These are phyloP conservation scores for Pseudopithomyces maydicus DNA, from an alignment of 2,329 filamentous ascomycete species.

Conservation along the genomic window DNA sequence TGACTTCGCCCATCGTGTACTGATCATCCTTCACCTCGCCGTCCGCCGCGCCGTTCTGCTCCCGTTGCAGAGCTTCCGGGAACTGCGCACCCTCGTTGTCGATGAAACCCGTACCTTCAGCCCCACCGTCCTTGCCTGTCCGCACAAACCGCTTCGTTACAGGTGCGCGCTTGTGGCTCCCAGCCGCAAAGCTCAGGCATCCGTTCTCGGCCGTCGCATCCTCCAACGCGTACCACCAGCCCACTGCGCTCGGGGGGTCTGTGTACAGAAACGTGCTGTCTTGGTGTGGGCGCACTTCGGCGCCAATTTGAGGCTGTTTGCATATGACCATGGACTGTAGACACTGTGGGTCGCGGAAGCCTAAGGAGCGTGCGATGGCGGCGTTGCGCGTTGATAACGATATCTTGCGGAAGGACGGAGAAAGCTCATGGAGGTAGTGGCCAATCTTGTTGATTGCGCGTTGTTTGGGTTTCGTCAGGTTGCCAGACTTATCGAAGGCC, in stretches of 20 bases:
- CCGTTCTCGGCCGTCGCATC: conserved; percentile 87
- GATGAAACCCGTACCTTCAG: conserved; percentile 54
- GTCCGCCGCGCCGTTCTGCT: conserved; percentile 41
- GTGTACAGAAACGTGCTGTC: conserved; percentile 94
- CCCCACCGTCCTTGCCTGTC: conserved; percentile 40
- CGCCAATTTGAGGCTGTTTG: conserved; percentile 96
- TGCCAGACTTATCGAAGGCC: conserved; percentile 71
- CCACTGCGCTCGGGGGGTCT: conserved; percentile 82
- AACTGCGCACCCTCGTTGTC: conserved; percentile 70
- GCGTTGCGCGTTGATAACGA: conserved; percentile 61
- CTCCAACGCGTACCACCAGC: conserved; percentile 97
- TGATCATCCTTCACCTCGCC: conserved; percentile 54
- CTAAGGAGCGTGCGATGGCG: conserved; percentile 71
- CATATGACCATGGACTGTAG: conserved; percentile 98
- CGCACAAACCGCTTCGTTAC: conserved; percentile 78
- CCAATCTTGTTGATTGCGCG: conserved; percentile 77
- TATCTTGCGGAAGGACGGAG: conserved; percentile 54
- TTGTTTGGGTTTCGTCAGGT: conserved; percentile 77
- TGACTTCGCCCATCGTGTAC: conserved; percentile 84
- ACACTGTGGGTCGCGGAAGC: conserved; percentile 75
- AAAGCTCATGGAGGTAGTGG: conserved; percentile 55
- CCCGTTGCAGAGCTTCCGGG: conserved; percentile 53
- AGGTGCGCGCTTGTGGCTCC: conserved; percentile 76
- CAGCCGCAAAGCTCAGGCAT: conserved; percentile 83
- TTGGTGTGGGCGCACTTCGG: conserved; percentile 87